phyloP scores from a whole-genome alignment of 176 grass and related monocot species.

The Oryza meridionalis region DNA sequence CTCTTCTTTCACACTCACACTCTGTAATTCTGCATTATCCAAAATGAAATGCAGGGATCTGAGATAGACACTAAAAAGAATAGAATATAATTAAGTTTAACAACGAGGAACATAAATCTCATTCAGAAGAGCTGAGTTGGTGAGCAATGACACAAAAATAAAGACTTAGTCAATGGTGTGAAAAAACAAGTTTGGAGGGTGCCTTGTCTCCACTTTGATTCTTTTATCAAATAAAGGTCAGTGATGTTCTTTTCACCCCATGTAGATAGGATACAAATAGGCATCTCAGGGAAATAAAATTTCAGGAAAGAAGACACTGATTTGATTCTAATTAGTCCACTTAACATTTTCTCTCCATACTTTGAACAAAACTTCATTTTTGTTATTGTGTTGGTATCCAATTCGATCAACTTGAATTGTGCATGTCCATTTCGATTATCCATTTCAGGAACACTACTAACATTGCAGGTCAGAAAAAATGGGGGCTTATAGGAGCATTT shows the following conservation, averaged over 20 bases:
- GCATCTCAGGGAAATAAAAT: not conserved
- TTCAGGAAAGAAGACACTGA: constrained; percentile 30
- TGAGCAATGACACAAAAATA: not conserved
- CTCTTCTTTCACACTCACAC: constrained; percentile 7
- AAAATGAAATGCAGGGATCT: not conserved
- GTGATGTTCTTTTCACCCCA: constrained; percentile 35
- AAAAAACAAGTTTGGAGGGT: not conserved
- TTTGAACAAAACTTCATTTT: too few species aligned
- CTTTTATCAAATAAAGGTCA: not conserved
- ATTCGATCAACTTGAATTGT: too few species aligned
- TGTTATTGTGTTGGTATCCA: too few species aligned
- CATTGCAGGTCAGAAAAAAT: too few species aligned
- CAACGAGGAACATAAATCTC: not conserved
- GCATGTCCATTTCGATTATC: too few species aligned
- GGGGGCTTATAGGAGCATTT: too few species aligned
- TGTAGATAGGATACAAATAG: constrained; percentile 11
- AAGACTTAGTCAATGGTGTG: not conserved
- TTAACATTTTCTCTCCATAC: not conserved
- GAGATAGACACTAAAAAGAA: not conserved
- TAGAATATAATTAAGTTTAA: not conserved
- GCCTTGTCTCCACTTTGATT: constrained; percentile 18
- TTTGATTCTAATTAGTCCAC: not conserved
- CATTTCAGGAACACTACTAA: too few species aligned
- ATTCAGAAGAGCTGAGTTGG: not conserved
- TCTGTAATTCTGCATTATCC: not conserved